Conservation (phyloP, 208 protist genomes). For the Leishmania gerbilli region DNA sequence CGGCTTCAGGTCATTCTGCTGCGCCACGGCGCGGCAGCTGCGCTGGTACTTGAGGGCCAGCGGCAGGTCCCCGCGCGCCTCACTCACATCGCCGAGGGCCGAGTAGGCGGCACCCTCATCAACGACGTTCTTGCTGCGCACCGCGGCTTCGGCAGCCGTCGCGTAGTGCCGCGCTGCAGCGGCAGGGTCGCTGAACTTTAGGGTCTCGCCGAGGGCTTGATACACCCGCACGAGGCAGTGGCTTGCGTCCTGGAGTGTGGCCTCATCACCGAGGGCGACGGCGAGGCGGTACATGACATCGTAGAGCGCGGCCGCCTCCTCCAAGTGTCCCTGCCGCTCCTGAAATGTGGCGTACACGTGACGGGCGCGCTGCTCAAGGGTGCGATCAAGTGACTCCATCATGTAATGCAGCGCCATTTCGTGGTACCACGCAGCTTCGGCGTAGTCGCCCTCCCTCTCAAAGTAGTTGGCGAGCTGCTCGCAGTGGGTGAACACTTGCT, state of each 20-base stretch:
- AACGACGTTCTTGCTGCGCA: constrained; percentile 33
- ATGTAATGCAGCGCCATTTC: constrained; percentile 68
- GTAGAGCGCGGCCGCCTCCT: constrained; percentile 63
- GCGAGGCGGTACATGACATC: constrained; percentile 70
- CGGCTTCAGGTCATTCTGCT: constrained; percentile 35
- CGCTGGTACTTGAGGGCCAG: constrained; percentile 77
- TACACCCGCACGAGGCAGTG: constrained; percentile 73
- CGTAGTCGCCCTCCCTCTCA: constrained; percentile 71
- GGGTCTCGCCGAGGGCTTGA: constrained; percentile 53
- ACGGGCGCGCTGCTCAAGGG: constrained; percentile 69
- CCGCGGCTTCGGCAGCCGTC: constrained; percentile 49
- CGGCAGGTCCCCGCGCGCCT: constrained; percentile 64
- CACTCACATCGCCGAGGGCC: constrained; percentile 72
- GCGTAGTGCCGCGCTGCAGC: constrained; percentile 56
- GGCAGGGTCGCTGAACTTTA: constrained; percentile 22
- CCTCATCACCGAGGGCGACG: constrained; percentile 51
- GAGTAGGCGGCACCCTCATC: constrained; percentile 69
- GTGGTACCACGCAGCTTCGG: constrained; percentile 78
- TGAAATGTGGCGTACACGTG: constrained; percentile 57
- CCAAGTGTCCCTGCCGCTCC: constrained; percentile 60
- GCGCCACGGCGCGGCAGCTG: constrained; percentile 55
- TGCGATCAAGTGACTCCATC: constrained; percentile 71
- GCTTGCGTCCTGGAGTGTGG: constrained; percentile 43
- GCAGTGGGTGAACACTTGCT: constrained; percentile 61
- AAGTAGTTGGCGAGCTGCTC: constrained; percentile 82